A percentile compares a stretch with the other conserved stretches of the same genome.
Conservation (phyloP, 176 grass and related monocot genomes). For the Juncus effusus region DNA sequence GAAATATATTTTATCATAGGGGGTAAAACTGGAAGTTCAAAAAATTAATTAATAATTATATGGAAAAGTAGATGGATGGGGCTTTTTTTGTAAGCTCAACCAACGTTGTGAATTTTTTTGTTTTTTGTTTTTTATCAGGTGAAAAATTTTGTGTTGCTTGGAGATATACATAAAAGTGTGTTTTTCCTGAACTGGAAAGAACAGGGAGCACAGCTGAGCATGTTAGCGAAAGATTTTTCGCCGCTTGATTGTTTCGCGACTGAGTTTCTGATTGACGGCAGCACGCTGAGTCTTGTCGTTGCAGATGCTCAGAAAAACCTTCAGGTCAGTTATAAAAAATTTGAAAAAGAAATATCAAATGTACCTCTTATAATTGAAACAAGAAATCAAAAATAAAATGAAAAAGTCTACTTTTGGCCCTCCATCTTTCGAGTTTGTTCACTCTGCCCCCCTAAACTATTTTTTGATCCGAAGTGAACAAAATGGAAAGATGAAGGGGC, state of each 20-base stretch:
- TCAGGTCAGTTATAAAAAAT: slow-evolving; percentile 65
- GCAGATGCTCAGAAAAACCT: slow-evolving; percentile 83
- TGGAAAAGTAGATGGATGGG: not conserved
- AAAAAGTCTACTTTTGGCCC: no score
- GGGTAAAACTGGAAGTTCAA: no score
- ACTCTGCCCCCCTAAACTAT: no score
- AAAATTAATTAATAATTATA: no score
- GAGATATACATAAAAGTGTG: slow-evolving; percentile 93
- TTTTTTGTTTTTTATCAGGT: slow-evolving; percentile 46
- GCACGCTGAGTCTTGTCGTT: slow-evolving; percentile 82
- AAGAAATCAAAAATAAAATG: no score
- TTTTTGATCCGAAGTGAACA: no score
- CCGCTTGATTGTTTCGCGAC: slow-evolving; percentile 89
- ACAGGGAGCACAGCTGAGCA: slow-evolving; percentile 90
- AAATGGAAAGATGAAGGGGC: no score
- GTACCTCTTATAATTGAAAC: no score
- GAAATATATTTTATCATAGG: no score
- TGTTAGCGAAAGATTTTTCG: slow-evolving; percentile 94
- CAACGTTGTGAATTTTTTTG: not conserved
- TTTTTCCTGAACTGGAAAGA: slow-evolving; percentile 98
- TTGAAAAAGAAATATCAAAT: no score
- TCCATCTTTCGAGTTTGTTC: no score
- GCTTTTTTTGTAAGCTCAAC: not conserved
- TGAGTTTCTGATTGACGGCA: slow-evolving; percentile 95
- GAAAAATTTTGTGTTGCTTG: slow-evolving; percentile 89